Evolutionary conservation across 371 early-diverging fungal species (phyloP).

Genomic region (Parasitella parasitica): DNA sequence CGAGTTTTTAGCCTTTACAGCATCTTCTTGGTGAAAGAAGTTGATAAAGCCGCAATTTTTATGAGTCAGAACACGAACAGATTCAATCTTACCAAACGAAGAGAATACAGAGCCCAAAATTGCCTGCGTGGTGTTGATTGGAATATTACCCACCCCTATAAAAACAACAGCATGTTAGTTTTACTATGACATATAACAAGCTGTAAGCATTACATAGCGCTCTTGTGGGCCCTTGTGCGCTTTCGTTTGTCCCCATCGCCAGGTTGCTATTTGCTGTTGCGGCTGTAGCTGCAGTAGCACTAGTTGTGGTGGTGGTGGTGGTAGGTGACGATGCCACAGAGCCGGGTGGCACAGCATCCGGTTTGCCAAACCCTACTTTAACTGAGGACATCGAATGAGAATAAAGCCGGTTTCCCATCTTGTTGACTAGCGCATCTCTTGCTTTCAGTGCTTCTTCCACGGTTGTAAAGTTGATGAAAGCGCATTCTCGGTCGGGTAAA

Average conservation of each 20-base stretch:
- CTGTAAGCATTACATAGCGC: constrained; percentile 29
- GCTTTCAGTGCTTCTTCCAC: constrained; percentile 76
- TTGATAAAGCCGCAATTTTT: constrained; percentile 97
- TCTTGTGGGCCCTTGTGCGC: constrained; percentile 33
- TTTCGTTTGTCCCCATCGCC: not conserved
- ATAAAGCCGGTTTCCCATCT: constrained; percentile 62
- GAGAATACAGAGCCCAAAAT: constrained; percentile 73
- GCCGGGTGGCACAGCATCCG: constrained; percentile 54
- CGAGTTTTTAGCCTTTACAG: constrained; percentile 79
- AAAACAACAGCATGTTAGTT: constrained; percentile 2
- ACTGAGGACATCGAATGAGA: constrained; percentile 52
- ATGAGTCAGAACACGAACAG: constrained; percentile 88
- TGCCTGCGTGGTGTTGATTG: constrained; percentile 74
- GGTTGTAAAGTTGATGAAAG: constrained; percentile 42
- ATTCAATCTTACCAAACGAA: constrained; percentile 86
- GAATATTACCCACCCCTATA: constrained; percentile 93
- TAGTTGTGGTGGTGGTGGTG: not conserved
- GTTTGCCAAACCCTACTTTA: constrained; percentile 89
- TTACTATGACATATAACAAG: not conserved
- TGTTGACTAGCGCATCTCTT: constrained; percentile 70
- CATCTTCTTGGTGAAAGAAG: constrained; percentile 83
- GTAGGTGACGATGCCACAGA: not conserved
- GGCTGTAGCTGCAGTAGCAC: not conserved
- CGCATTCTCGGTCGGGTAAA: constrained; percentile 70
- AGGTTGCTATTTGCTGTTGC: not conserved